Percentiles rank a stretch among this genome's conserved stretches.
Evolutionary conservation across 768 basidiomycete genomes (phyloP).

Genomic region (Leccinum subgranulosum): DNA sequence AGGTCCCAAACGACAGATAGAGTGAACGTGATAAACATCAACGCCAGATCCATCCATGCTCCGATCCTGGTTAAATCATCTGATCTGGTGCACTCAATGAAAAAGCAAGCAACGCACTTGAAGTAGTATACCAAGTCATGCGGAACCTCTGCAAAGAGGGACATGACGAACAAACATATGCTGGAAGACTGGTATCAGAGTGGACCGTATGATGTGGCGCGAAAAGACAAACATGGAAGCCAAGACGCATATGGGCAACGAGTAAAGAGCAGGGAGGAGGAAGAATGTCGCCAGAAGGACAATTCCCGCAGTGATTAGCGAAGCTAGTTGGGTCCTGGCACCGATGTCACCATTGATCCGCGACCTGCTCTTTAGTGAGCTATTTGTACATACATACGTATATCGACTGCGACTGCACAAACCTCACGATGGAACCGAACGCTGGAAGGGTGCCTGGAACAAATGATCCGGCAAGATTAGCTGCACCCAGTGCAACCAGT

Average conservation of each 20-base stretch:
- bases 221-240: slow-evolving; percentile 69
- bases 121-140: slow-evolving; percentile 85
- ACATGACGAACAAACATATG: slow-evolving; percentile 81
- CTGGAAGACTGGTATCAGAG: slow-evolving; percentile 37
- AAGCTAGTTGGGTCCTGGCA: slow-evolving; percentile 85
- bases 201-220: background rate
- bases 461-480: slow-evolving; percentile 76
- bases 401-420: slow-evolving; percentile 12
- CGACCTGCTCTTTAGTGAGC: slow-evolving; percentile 40
- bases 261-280: slow-evolving; percentile 82
- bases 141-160: slow-evolving; percentile 80
- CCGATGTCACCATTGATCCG: slow-evolving; percentile 91
- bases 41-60: slow-evolving; percentile 88
- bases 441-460: slow-evolving; percentile 89
- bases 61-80: slow-evolving; percentile 47
- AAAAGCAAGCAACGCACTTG: slow-evolving; percentile 46
- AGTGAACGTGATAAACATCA: slow-evolving; percentile 87
- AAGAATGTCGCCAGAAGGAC: slow-evolving; percentile 87
- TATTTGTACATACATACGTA: background rate
- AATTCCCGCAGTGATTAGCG: slow-evolving; percentile 68
- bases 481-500: slow-evolving; percentile 83
- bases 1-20: slow-evolving; percentile 88
- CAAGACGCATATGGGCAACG: slow-evolving; percentile 85
- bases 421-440: slow-evolving; percentile 92
- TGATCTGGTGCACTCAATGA: background rate